A percentile compares a stretch with the other conserved stretches of the same genome.
These are phyloP conservation scores for Penicillium sp. DNA, from an alignment of 2,329 filamentous ascomycete genomes.

Conservation along the genomic window DNA sequence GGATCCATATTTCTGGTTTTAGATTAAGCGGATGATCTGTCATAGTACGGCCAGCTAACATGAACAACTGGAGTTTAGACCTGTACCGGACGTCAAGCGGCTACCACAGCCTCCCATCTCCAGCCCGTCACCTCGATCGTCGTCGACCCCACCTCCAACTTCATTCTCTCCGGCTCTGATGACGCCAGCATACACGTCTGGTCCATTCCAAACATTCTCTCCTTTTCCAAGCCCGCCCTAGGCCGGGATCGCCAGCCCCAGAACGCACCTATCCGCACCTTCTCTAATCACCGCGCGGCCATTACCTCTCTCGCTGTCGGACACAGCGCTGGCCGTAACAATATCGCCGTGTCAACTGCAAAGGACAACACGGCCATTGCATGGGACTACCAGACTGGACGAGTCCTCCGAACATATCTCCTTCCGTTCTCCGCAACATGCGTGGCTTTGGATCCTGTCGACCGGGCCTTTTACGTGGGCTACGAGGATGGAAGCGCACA, in stretches of 20 bases:
- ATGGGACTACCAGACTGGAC: constrained; percentile 88
- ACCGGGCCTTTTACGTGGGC: constrained; percentile 80
- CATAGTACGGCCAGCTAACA: constrained; percentile 12
- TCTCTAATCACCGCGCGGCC: constrained; percentile 70
- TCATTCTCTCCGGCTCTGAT: constrained; percentile 54
- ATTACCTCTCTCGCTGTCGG: constrained; percentile 61
- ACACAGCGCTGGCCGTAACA: constrained; percentile 73
- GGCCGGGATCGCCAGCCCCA: constrained; percentile 50
- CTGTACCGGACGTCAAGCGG: constrained; percentile 53
- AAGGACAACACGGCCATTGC: constrained; percentile 87
- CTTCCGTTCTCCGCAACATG: constrained; percentile 76
- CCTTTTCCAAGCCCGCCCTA: constrained; percentile 57
- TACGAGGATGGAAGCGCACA: constrained; percentile 82
- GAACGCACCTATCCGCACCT: constrained; percentile 74
- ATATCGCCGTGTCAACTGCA: constrained; percentile 82
- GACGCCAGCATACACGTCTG: constrained; percentile 94
- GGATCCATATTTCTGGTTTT: not conserved
- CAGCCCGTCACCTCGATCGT: constrained; percentile 73
- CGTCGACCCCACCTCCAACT: constrained; percentile 66
- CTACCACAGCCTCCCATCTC: constrained; percentile 51
- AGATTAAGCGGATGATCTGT: constrained; percentile 1
- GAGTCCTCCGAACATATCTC: constrained; percentile 79
- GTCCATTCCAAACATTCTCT: constrained; percentile 77
- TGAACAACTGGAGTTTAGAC: constrained; percentile 37
- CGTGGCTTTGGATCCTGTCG: constrained; percentile 78